Evolutionary conservation across 805 yeast genomes (phyloP).

Genomic region (Debaryomyces castellii): DNA sequence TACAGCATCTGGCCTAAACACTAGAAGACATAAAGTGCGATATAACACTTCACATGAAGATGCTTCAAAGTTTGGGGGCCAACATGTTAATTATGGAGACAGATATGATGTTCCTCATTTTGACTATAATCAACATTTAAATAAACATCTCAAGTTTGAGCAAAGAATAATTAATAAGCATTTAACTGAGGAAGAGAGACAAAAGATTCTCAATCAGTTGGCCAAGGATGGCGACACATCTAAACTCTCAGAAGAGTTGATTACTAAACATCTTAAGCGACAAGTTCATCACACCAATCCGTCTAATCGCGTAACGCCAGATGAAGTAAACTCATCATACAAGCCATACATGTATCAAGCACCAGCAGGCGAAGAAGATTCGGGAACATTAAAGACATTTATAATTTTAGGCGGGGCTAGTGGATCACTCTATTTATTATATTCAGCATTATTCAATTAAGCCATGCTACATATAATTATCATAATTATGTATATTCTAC

Average conservation of each 20-base stretch:
- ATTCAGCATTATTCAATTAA: conserved; percentile 13
- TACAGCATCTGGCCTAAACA: conserved; percentile 28
- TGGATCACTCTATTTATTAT: conserved; percentile 27
- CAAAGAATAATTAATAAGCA: conserved; percentile 37
- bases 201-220: conserved; percentile 31
- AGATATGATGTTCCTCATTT: conserved; percentile 62
- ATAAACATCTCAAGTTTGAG: conserved; percentile 50
- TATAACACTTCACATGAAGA: conserved; percentile 12
- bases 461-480: neutral
- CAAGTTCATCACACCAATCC: conserved; percentile 24
- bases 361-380: conserved; percentile 17
- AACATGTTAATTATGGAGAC: conserved; percentile 38
- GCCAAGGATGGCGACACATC: conserved; percentile 30
- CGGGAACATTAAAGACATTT: conserved; percentile 19
- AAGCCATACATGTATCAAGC: conserved; percentile 37
- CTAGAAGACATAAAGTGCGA: conserved; percentile 29
- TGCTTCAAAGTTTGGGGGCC: conserved; percentile 31
- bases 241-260: conserved; percentile 36
- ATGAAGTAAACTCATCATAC: neutral
- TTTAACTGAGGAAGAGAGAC: conserved; percentile 29
- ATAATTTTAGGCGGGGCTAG: conserved; percentile 32
- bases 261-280: conserved; percentile 43
- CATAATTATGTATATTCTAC: neutral
- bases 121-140: conserved; percentile 53
- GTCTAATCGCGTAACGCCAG: conserved; percentile 3